These are phyloP conservation scores for Colletotrichum tropicicola DNA, from an alignment of 2,329 filamentous ascomycete species.

Conservation along the genomic window DNA sequence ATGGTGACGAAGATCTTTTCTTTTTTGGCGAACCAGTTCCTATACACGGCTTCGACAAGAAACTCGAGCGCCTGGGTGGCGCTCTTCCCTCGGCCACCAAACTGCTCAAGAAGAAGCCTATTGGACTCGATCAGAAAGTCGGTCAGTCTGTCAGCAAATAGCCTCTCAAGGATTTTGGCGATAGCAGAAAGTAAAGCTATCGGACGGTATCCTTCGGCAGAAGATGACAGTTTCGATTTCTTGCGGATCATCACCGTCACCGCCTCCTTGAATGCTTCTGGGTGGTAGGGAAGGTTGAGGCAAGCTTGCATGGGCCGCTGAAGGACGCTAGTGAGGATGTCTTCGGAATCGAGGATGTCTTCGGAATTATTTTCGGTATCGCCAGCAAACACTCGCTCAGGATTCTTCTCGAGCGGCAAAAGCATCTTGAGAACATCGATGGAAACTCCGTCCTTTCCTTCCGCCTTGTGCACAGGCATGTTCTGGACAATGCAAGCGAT, in stretches of 20 bases:
- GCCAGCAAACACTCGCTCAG: no score
- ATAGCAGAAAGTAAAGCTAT: not conserved
- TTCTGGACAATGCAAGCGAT: not conserved
- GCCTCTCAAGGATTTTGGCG: not conserved
- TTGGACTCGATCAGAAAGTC: not conserved
- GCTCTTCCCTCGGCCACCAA: not conserved
- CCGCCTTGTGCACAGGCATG: not conserved
- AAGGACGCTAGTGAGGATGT: not conserved
- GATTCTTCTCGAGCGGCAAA: not conserved
- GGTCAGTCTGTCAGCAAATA: not conserved
- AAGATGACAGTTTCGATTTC: not conserved
- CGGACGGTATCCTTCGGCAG: not conserved
- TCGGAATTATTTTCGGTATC: no score
- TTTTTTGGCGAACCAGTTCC: not conserved
- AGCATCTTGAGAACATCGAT: not conserved
- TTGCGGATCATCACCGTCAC: not conserved
- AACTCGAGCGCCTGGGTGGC: not conserved
- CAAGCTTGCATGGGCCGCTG: not conserved
- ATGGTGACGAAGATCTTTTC: not conserved
- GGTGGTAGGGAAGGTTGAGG: not conserved
- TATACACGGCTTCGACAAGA: not conserved
- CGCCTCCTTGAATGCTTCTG: not conserved
- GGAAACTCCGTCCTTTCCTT: not conserved
- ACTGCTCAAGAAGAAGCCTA: not conserved
- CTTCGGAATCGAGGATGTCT: not conserved